Evolutionary conservation across 768 basidiomycete species (phyloP).

Genomic region (Dendrothele bispora): DNA sequence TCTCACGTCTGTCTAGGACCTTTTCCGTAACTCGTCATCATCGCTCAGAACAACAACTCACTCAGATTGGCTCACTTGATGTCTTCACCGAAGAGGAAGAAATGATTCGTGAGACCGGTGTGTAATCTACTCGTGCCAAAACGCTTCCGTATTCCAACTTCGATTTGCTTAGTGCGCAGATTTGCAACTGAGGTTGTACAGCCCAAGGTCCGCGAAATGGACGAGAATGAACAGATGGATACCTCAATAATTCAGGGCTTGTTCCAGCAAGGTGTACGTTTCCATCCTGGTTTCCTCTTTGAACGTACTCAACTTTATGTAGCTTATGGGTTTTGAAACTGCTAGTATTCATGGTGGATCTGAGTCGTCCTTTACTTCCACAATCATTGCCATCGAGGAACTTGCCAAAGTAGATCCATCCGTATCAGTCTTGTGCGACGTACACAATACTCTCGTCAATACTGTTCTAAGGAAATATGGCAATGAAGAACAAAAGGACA

Average conservation of each 20-base stretch:
- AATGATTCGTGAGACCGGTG: conserved; percentile 91
- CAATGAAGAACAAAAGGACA: conserved; percentile 79
- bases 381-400: conserved; percentile 96
- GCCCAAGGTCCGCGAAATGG: conserved; percentile 96
- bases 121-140: neutral
- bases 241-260: conserved; percentile 80
- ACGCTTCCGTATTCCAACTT: conserved; percentile 3
- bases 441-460: conserved; percentile 98
- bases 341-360: conserved; percentile 80
- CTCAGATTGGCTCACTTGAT: conserved; percentile 76
- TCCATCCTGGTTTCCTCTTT: too few relatives aligned
- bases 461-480: conserved; percentile 90
- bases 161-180: conserved; percentile 60
- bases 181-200: conserved; percentile 89
- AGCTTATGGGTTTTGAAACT: conserved; percentile 99
- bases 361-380: conserved; percentile 89
- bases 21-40: too few relatives aligned
- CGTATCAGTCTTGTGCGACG: conserved; percentile 95
- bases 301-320: conserved; percentile 4
- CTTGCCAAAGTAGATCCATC: conserved; percentile 95
- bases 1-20: too few relatives aligned
- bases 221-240: conserved; percentile 96
- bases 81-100: conserved; percentile 92
- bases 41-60: too few relatives aligned
- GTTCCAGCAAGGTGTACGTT: conserved; percentile 90